Percentiles rank a stretch among this genome's conserved stretches.
These are phyloP conservation scores for Pulveroboletus sp. DNA, from an alignment of 768 basidiomycete genomes.

Conservation along the genomic window DNA sequence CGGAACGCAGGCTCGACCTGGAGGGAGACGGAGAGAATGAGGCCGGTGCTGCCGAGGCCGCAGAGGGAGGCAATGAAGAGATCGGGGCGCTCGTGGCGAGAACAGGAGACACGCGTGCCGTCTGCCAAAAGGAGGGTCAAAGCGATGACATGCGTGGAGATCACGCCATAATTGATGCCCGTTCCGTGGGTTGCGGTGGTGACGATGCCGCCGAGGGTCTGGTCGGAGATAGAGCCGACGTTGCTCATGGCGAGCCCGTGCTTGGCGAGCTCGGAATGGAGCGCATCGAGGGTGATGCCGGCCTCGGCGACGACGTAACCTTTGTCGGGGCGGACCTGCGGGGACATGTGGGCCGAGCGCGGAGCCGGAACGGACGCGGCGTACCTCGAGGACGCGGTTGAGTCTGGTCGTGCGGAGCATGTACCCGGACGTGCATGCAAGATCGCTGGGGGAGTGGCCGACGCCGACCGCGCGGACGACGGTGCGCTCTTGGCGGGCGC, in stretches of 20 bases:
- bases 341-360: background rate
- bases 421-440: constrained; percentile 84
- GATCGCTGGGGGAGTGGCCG: constrained; percentile 91
- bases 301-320: constrained; percentile 66
- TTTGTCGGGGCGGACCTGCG: constrained; percentile 67
- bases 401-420: constrained; percentile 79
- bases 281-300: constrained; percentile 71
- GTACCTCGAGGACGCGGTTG: constrained; percentile 71
- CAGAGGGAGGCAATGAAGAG: constrained; percentile 89
- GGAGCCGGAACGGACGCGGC: constrained; percentile 22
- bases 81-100: constrained; percentile 57
- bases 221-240: constrained; percentile 95
- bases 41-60: constrained; percentile 85
- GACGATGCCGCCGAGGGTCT: constrained; percentile 88
- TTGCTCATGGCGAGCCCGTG: constrained; percentile 83
- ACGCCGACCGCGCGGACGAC: constrained; percentile 80
- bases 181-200: constrained; percentile 95
- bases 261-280: constrained; percentile 64
- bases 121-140: constrained; percentile 75
- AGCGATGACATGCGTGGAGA: constrained; percentile 76
- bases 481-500: constrained; percentile 69
- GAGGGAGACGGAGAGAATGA: constrained; percentile 75
- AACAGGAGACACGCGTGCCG: constrained; percentile 65
- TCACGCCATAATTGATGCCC: constrained; percentile 71
- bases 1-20: constrained; percentile 80